phyloP scores from a whole-genome alignment of 2,329 filamentous ascomycete species.

The Cladosporium sp. region DNA sequence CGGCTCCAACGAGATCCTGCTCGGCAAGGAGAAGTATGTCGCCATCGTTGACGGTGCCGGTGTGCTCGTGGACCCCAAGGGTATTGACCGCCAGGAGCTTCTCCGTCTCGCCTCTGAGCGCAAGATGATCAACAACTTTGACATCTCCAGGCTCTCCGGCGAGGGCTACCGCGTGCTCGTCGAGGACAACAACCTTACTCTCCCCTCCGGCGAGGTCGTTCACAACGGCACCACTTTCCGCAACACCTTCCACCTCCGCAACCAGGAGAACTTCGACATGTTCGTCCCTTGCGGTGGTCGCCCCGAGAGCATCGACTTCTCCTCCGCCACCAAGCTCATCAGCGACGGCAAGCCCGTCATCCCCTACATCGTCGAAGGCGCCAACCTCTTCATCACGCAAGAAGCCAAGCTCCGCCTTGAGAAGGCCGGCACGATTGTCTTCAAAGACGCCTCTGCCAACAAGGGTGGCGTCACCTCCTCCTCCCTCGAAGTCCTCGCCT shows the following conservation, averaged over 20 bases:
- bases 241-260: constrained; percentile 92
- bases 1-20: constrained; percentile 94
- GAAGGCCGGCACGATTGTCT: constrained; percentile 88
- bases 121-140: constrained; percentile 85
- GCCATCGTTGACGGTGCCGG: constrained; percentile 95
- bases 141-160: constrained; percentile 76
- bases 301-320: constrained; percentile 92
- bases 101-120: constrained; percentile 78
- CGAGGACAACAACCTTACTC: constrained; percentile 82
- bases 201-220: constrained; percentile 81
- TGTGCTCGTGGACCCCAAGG: constrained; percentile 89
- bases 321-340: constrained; percentile 82
- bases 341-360: constrained; percentile 81
- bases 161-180: constrained; percentile 89
- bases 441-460: constrained; percentile 98
- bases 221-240: constrained; percentile 93
- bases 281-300: constrained; percentile 97
- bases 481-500: constrained; percentile 91
- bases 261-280: constrained; percentile 64
- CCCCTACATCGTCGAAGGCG: constrained; percentile 95
- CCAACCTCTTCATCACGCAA: constrained; percentile 98
- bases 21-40: constrained; percentile 93
- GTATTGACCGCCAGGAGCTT: constrained; percentile 79
- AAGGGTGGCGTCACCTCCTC: constrained; percentile 98
- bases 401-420: constrained; percentile 95